Evolutionary conservation across 257 asterid species (phyloP), one percentile per base, ranked within the genome.

Genomic region (Buddleja alternifolia): DNA sequence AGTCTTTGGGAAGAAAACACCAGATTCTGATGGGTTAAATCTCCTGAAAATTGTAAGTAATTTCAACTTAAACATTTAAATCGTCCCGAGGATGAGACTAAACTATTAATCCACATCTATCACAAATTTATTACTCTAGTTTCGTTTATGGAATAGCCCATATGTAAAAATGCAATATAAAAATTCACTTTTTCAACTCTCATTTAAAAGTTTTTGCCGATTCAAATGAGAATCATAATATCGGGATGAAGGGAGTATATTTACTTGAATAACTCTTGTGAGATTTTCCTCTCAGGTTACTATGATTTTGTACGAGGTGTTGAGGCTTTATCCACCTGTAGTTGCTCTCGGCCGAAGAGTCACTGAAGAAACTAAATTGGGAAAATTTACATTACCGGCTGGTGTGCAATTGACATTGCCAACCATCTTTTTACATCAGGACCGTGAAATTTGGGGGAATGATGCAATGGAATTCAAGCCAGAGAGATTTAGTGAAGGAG

Each of bases 31-130:
- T 21, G 73, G 75, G 1, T 50, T 79, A 36, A 77, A 66, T 47
- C 74, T 16, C 47, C 66, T 82, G 10, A 75, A 82, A 70, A 48
- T 57, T 46, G 86, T 82, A 57, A 66, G 87, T 73, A 20, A 15
- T 29, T 16, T 52, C 6, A 37, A 12, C 1, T 55, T 34, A 40
- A 10, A 32, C 15, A 19, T 21, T 56, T 21, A 0, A 10, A 14
- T 21, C 4, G 6, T 54, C 1, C 4, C 10, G n/a, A 21, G 17
- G 21, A 65, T 5, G 34, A 29, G 34, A 5, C 34, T 29, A 29
- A n/a, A n/a, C n/a, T n/a, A n/a, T n/a, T n/a, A n/a, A n/a, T n/a
- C n/a, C n/a, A n/a, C n/a, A n/a, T n/a, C n/a, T n/a, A n/a, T n/a
- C n/a, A n/a, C n/a, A n/a, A n/a, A n/a, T n/a, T n/a, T n/a, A n/a